Conservation (phyloP, 2,329 filamentous ascomycete species). For the Fusarium temperatum region DNA sequence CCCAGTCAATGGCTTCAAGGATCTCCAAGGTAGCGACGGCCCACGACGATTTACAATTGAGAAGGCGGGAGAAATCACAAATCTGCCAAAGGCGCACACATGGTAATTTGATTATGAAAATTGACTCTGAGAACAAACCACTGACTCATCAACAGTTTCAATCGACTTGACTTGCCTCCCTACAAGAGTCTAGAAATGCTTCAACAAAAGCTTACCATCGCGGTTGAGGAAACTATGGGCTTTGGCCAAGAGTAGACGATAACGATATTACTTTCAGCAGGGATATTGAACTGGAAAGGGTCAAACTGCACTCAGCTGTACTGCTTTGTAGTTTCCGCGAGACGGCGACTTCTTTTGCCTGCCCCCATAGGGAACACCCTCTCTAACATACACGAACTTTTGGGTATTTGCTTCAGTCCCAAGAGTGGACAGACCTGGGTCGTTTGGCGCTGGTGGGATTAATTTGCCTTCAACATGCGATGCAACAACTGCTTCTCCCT, state of each 20-base stretch:
- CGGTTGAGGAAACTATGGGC: slow-evolving; percentile 97
- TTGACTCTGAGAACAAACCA: background rate
- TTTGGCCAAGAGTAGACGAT: slow-evolving; percentile 89
- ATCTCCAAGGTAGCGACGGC: slow-evolving; percentile 95
- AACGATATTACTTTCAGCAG: slow-evolving; percentile 28
- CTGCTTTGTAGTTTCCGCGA: slow-evolving; percentile 30
- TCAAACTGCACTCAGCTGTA: slow-evolving; percentile 14
- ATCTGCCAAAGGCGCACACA: slow-evolving; percentile 96
- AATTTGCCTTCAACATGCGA: slow-evolving; percentile 41
- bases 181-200: slow-evolving; percentile 90
- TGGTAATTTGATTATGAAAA: slow-evolving; percentile 71
- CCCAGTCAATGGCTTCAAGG: slow-evolving; percentile 99
- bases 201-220: slow-evolving; percentile 91
- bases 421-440: slow-evolving; percentile 45
- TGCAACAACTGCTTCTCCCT: slow-evolving; percentile 32
- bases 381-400: slow-evolving; percentile 35
- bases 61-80: slow-evolving; percentile 90
- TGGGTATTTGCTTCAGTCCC: slow-evolving; percentile 47
- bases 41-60: slow-evolving; percentile 97
- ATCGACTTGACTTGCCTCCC: slow-evolving; percentile 91
- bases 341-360: slow-evolving; percentile 28
- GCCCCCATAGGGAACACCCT: slow-evolving; percentile 21
- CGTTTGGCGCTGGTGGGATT: slow-evolving; percentile 46
- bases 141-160: slow-evolving; percentile 73
- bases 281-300: slow-evolving; percentile 20